Percentiles rank a stretch among this genome's conserved stretches.
phyloP scores from a whole-genome alignment of 495 filamentous ascomycete genomes.

The Neurospora terricola region DNA sequence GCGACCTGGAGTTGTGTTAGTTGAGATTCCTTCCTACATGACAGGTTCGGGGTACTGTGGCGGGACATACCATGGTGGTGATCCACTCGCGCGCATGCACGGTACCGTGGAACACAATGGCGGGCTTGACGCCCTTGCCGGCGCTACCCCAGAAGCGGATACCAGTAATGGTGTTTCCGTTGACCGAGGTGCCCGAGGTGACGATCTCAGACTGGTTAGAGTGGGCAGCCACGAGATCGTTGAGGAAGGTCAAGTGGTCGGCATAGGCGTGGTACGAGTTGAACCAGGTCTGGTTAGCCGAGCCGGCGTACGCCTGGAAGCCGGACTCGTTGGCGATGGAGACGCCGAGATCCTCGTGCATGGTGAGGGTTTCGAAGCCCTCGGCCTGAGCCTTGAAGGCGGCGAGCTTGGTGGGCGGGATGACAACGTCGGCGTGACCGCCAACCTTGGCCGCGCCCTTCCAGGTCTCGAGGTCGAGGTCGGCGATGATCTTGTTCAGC shows the following conservation, averaged over 20 bases:
- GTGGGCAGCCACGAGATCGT: constrained; percentile 38
- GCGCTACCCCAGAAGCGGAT: constrained; percentile 49
- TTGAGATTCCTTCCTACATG: too few species aligned
- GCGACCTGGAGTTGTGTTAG: constrained; percentile 14
- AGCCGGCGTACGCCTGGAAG: constrained; percentile 15
- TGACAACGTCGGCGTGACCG: constrained; percentile 19
- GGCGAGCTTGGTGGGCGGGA: constrained; percentile 14
- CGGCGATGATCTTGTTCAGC: constrained; percentile 14
- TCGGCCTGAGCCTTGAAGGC: constrained; percentile 13
- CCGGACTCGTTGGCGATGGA: constrained; percentile 17
- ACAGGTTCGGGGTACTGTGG: too few species aligned
- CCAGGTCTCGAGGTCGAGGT: constrained; percentile 22
- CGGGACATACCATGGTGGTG: constrained; percentile 39
- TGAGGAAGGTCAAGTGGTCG: constrained; percentile 45
- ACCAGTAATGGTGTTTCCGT: constrained; percentile 44
- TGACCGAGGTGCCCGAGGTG: constrained; percentile 37
- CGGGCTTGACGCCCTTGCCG: constrained; percentile 46
- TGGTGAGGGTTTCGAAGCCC: constrained; percentile 13
- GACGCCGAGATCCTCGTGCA: constrained; percentile 23
- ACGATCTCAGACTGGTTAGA: constrained; percentile 44
- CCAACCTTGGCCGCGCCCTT: constrained; percentile 17
- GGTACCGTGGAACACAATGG: constrained; percentile 49
- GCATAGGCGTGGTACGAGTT: constrained; percentile 46
- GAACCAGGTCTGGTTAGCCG: constrained; percentile 36
- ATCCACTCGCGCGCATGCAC: constrained; percentile 61